Conservation (phyloP, 106 monocot species). For the Acorus calamus region DNA sequence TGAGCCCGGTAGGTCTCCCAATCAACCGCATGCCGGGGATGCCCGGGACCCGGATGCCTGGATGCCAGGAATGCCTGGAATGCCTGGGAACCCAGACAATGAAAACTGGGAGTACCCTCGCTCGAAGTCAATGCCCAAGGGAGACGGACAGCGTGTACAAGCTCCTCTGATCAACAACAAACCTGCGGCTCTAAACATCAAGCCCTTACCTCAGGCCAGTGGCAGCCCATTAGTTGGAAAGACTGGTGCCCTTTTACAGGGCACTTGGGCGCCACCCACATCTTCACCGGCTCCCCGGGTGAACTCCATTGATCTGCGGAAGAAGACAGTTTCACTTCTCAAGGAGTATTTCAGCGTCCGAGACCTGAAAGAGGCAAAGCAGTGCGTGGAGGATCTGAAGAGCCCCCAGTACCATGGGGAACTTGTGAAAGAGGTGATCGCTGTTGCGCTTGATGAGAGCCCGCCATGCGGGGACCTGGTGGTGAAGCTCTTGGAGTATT, state of each 20-base stretch:
- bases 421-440: slow-evolving; percentile 82
- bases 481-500: slow-evolving; percentile 37
- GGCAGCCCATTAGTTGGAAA: slow-evolving; percentile 45
- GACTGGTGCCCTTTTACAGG: slow-evolving; percentile 67
- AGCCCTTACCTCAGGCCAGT: slow-evolving; percentile 64
- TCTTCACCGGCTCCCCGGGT: slow-evolving; percentile 5
- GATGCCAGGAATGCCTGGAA: slow-evolving; percentile 92
- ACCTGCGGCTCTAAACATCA: slow-evolving; percentile 34
- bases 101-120: slow-evolving; percentile 80
- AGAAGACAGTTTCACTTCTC: slow-evolving; percentile 70
- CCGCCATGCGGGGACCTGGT: slow-evolving; percentile 22
- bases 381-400: slow-evolving; percentile 77
- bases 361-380: slow-evolving; percentile 62
- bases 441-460: slow-evolving; percentile 54
- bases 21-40: slow-evolving; percentile 85
- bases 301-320: slow-evolving; percentile 34
- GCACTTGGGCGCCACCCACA: slow-evolving; percentile 7
- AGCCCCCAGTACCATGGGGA: slow-evolving; percentile 74
- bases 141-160: slow-evolving; percentile 16
- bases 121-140: slow-evolving; percentile 48
- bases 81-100: slow-evolving; percentile 15
- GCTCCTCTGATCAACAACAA: slow-evolving; percentile 17
- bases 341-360: slow-evolving; percentile 79
- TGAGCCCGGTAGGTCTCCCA: slow-evolving; percentile 27
- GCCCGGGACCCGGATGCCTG: slow-evolving; percentile 71